phyloP scores from a whole-genome alignment of 164 flowering plant genomes.

The Aristolochia californica region DNA sequence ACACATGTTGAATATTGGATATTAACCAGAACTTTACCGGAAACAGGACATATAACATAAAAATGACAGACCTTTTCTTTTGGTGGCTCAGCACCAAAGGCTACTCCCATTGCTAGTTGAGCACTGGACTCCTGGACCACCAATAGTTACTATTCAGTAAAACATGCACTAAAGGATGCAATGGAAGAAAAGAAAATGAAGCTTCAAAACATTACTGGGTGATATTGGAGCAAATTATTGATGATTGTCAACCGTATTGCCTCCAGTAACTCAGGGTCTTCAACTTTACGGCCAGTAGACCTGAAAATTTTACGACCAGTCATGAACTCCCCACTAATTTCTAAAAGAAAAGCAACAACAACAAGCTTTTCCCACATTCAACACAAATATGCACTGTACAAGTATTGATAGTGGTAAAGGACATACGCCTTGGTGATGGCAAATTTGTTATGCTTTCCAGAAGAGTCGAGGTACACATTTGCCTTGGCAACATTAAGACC shows the following conservation, averaged over 20 bases:
- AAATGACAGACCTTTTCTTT: conserved; percentile 33
- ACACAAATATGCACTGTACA: neutral
- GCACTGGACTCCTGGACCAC: conserved; percentile 82
- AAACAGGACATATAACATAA: neutral
- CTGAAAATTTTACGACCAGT: conserved; percentile 30
- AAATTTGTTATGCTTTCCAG: conserved; percentile 95
- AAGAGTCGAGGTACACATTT: conserved; percentile 84
- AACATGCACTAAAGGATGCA: neutral
- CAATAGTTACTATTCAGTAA: conserved; percentile 10
- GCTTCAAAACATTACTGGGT: conserved; percentile 49
- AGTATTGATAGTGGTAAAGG: neutral
- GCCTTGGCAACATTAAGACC: conserved; percentile 96
- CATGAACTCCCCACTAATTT: conserved; percentile 1
- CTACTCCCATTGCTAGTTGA: conserved; percentile 81
- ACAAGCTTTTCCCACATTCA: neutral
- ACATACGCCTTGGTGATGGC: conserved; percentile 88
- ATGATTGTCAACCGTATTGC: conserved; percentile 92
- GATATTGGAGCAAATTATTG: conserved; percentile 81
- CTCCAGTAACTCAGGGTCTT: conserved; percentile 90
- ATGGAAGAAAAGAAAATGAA: too few species aligned
- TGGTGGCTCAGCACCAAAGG: conserved; percentile 74
- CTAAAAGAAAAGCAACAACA: neutral
- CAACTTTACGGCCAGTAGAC: conserved; percentile 86
- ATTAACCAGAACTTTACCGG: neutral
- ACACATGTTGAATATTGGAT: too few species aligned